Evolutionary conservation across 805 yeast species (phyloP).

Genomic region (Osmozyma mogii): DNA sequence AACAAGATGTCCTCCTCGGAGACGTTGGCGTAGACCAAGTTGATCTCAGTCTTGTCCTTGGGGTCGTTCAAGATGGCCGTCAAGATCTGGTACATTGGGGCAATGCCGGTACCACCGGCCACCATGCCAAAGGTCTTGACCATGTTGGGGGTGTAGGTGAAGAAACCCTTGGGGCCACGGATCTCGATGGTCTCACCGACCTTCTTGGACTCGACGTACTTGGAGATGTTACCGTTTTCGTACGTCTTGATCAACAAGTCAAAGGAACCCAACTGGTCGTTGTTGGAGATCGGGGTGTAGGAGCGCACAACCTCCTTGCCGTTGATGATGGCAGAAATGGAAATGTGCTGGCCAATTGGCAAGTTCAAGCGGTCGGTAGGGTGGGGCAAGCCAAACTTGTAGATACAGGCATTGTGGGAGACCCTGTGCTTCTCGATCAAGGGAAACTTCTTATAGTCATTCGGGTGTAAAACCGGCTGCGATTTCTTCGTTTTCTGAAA

Average conservation of each 20-base stretch:
- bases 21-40: constrained; percentile 75
- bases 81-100: constrained; percentile 92
- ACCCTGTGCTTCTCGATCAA: constrained; percentile 68
- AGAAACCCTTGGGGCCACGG: constrained; percentile 88
- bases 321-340: constrained; percentile 64
- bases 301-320: constrained; percentile 80
- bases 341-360: constrained; percentile 92
- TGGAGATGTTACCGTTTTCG: constrained; percentile 78
- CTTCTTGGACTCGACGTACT: constrained; percentile 58
- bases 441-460: constrained; percentile 70
- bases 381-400: constrained; percentile 76
- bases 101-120: constrained; percentile 95
- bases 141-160: constrained; percentile 76
- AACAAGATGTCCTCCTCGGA: constrained; percentile 73
- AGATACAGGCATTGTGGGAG: constrained; percentile 74
- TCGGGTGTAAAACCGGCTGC: constrained; percentile 52
- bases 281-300: constrained; percentile 84
- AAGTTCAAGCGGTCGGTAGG: constrained; percentile 71
- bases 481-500: constrained; percentile 27
- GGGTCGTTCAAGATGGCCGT: constrained; percentile 75
- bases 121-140: constrained; percentile 73
- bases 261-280: constrained; percentile 71
- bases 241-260: constrained; percentile 83
- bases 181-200: constrained; percentile 75
- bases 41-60: constrained; percentile 66